These are phyloP conservation scores for Ophiocordyceps camponoti-leonardi DNA, from an alignment of 2,329 filamentous ascomycete species.

Conservation along the genomic window DNA sequence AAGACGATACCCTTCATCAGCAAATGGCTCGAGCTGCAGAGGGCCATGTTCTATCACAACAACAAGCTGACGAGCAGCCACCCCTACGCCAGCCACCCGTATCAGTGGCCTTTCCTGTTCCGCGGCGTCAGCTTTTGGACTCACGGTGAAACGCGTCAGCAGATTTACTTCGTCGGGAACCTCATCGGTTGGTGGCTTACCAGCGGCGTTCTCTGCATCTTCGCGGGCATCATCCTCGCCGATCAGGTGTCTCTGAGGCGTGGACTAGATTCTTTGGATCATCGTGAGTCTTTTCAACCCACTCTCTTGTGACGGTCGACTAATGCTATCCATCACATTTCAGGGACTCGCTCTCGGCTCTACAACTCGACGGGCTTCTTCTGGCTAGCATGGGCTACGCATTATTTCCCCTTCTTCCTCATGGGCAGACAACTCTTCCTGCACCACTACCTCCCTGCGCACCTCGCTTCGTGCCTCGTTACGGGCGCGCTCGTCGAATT, in stretches of 20 bases:
- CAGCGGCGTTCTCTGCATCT: conserved; percentile 82
- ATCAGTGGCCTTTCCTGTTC: conserved; percentile 95
- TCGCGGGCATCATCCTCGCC: conserved; percentile 76
- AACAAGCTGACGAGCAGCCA: conserved; percentile 94
- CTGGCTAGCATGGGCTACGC: conserved; percentile 93
- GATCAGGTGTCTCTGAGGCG: conserved; percentile 88
- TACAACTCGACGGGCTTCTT: conserved; percentile 99
- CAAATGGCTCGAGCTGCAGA: conserved; percentile 93
- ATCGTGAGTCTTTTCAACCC: conserved; percentile 47
- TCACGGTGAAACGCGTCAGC: conserved; percentile 80
- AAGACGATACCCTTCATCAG: conserved; percentile 75
- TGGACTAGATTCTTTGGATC: conserved; percentile 82
- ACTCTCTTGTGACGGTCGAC: background rate
- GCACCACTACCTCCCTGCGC: conserved; percentile 92
- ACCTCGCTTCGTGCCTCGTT: conserved; percentile 78
- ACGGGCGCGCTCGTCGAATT: conserved; percentile 88
- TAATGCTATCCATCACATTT: conserved; percentile 16
- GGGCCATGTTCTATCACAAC: conserved; percentile 99
- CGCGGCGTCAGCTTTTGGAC: conserved; percentile 99
- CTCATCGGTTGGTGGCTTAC: conserved; percentile 95
- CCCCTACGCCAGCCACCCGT: conserved; percentile 85
- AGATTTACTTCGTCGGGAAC: conserved; percentile 98
- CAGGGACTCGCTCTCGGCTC: conserved; percentile 76
- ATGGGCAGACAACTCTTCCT: conserved; percentile 98
- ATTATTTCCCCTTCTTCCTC: conserved; percentile 93